Base-by-base conservation (phyloP, 305 asterid genomes). In the Fraxinus xanthoxyloides region DNA sequence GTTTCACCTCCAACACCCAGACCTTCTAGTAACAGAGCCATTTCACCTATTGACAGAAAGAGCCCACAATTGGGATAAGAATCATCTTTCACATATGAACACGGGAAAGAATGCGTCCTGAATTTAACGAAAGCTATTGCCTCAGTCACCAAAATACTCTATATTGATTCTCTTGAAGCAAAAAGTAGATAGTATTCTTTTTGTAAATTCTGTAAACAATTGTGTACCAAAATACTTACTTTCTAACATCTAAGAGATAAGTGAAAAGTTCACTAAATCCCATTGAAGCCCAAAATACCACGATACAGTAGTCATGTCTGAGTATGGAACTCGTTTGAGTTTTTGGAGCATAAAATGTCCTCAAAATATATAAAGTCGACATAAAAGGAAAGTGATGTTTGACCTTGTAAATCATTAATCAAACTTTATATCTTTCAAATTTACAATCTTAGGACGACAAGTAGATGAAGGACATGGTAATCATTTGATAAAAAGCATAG, bases 1-100 rank as follows among this genome's bases (percentile, higher is more conserved):
- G 95, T 89, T 4, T 94, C 98, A 2, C 95, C 97, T 80, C 99
- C 99, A 19, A 82, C 85, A 7, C 86, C 93, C 32, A 92, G 75
- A 72, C 99, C 99, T 87, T 96, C 99, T n/a, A 91, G 81, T 81
- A 96, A 83, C 78, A 96, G 85, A 82, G 99, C 97, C 99, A 96
- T 93, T 86, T 96, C 99, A 81, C 97, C 98, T 96, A 90, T 77
- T 61, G 70, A 79, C 35, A 67, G 43, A 84, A 51, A 46, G n/a
- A 82, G 69, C 24, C 24, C 54, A 30, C 63, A 56, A 79, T 8
- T 70, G 23, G 19, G 65, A 76, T 5, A 46, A 56, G 36, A 36
- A 35, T 54, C 35, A 77, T 74, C 28, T n/a, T 24, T 48, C 19
- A 15, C 19, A 10, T 65, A 48, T 10, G 35, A 51, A 23, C 61